These are phyloP conservation scores for Verticillium nubilum DNA, from an alignment of 2,329 filamentous ascomycete species.

Conservation along the genomic window DNA sequence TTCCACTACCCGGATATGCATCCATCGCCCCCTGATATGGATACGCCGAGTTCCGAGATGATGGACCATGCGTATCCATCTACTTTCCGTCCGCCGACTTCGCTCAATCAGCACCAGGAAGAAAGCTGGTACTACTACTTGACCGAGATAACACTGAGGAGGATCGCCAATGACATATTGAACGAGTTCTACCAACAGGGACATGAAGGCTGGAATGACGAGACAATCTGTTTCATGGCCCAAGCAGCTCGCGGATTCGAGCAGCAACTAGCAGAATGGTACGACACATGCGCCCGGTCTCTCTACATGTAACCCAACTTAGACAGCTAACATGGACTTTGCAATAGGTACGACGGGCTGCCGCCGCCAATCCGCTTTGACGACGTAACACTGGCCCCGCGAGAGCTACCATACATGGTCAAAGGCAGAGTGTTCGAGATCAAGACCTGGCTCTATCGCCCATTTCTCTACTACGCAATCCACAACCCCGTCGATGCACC, in stretches of 20 bases:
- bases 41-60: not conserved
- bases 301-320: not conserved
- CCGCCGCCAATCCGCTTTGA: not conserved
- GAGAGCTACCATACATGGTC: not conserved
- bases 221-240: constrained; percentile 7
- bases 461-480: constrained; percentile 14
- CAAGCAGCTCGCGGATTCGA: constrained; percentile 13
- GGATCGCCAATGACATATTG: constrained; percentile 34
- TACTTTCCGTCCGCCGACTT: constrained; percentile 13
- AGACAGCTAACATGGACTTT: not conserved
- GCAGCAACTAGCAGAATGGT: not conserved
- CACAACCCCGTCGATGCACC: constrained; percentile 3
- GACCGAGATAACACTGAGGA: constrained; percentile 33
- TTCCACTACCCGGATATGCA: constrained; percentile 26
- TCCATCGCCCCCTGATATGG: constrained; percentile 17
- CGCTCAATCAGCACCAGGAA: constrained; percentile 17
- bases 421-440: not conserved
- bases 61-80: constrained; percentile 1
- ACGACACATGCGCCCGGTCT: not conserved
- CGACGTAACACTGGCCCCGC: not conserved
- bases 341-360: not conserved
- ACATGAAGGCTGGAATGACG: constrained; percentile 14
- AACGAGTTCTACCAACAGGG: constrained; percentile 17
- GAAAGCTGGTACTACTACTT: constrained; percentile 38
- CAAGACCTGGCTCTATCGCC: constrained; percentile 15